phyloP scores from a whole-genome alignment of 2,329 filamentous ascomycete species.

The Knufia petricola region DNA sequence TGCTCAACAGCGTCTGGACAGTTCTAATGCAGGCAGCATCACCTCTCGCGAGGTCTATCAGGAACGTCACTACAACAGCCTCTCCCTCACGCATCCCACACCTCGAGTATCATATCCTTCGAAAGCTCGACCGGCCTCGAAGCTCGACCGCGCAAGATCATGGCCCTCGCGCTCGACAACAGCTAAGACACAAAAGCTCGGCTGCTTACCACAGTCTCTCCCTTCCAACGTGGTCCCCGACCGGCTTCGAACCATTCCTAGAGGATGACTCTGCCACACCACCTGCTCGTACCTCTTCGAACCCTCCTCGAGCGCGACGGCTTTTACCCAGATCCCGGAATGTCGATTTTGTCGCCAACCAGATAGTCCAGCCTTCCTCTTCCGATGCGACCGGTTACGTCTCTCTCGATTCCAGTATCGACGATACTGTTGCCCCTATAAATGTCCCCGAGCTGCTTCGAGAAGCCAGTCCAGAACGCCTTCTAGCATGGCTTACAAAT shows the following conservation, averaged over 20 bases:
- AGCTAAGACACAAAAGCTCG: neutral
- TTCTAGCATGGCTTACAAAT: conserved; percentile 30
- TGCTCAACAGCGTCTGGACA: neutral
- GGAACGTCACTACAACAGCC: neutral
- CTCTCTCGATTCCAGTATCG: neutral
- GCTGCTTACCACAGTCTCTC: neutral
- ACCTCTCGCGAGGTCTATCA: conserved; percentile 3
- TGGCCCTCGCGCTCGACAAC: neutral
- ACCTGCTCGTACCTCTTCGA: neutral
- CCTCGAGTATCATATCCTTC: conserved; percentile 7
- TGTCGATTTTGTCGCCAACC: neutral
- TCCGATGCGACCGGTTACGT: neutral
- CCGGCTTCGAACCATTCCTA: neutral
- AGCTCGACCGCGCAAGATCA: neutral
- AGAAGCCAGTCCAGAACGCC: conserved; percentile 32
- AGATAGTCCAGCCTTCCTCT: neutral
- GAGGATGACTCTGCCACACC: neutral
- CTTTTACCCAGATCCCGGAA: neutral
- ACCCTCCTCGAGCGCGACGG: neutral
- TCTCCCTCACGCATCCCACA: conserved; percentile 5
- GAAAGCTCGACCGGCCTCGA: neutral
- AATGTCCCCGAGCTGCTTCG: conserved; percentile 25
- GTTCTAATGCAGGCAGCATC: neutral
- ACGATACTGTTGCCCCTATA: conserved; percentile 17
- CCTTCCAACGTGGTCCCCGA: neutral